Evolutionary conservation across 768 basidiomycete genomes (phyloP), one percentile per base, ranked within the genome.

Genomic region (Stropharia rugosoannulata): DNA sequence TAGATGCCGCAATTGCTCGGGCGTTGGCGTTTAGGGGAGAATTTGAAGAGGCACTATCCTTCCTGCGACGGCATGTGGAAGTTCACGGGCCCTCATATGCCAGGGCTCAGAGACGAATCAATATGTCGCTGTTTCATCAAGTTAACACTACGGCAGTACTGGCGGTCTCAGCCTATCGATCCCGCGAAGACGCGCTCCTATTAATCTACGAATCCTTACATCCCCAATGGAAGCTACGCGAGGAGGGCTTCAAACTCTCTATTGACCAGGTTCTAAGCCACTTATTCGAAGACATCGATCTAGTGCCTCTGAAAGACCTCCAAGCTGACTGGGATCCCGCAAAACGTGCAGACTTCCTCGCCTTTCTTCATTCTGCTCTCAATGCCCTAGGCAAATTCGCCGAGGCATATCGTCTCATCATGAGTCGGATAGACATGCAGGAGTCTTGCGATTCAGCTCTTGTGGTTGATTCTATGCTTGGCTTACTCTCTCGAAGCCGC

Each of bases 121-220:
- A 22, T 22, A 37, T 25, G 45, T 29, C 45, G 36, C 29, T 13
- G 22, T 48, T 38, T 36, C 18, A 48, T 76, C 8, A 67, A 72
- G 41, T 65, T 82, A 27, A 93, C 91, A 68, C 64, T 81, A 57
- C 58, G 78, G 40, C 78, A 80, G 58, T 90, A 84, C 60, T 80
- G 82, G 2, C 54, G 55, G 1, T 63, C 64, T n/a, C 37, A 61
- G 0, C 35, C 8, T 13, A 50, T 12, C 55, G 67, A 22, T 25
- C 19, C 13, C 19, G 11, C 11, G 22, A 25, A 13, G 19, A 22
- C 11, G 45, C 45, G 2, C 22, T 46, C 45, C 10, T 29, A 27
- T 25, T 46, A 11, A 10, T 46, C 8, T 46, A 27, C 10, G 22
- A 46, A 27, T 13, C 15, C 8, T 46, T 22, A 7, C 15, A 27